Percentiles rank a stretch among this genome's conserved stretches.
Conservation (phyloP, 306 rosid species). For the Oxytropis ochrocephala region DNA sequence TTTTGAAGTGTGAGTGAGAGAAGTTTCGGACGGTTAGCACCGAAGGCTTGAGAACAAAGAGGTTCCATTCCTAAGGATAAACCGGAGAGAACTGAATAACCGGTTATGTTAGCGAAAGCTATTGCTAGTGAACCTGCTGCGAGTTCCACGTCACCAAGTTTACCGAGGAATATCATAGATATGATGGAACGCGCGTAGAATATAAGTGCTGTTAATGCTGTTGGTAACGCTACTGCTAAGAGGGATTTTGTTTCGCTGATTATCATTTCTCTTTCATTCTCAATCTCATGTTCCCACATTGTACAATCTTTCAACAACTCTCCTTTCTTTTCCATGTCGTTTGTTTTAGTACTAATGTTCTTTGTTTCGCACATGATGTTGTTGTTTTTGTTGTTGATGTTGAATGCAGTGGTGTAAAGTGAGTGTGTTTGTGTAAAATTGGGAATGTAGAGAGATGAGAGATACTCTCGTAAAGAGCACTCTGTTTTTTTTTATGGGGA, state of each 20-base stretch:
- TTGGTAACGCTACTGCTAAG: constrained; percentile 51
- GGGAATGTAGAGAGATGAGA: not conserved
- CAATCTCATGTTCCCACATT: not conserved
- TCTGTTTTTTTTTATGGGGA: constrained; percentile 13
- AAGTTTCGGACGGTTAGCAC: constrained; percentile 70
- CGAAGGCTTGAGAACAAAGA: constrained; percentile 87
- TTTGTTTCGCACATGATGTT: constrained; percentile 7
- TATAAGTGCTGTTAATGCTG: constrained; percentile 57
- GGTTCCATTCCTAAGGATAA: constrained; percentile 90
- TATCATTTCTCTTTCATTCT: not conserved
- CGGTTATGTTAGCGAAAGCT: constrained; percentile 92
- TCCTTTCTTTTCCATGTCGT: constrained; percentile 3
- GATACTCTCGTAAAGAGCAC: constrained; percentile 40
- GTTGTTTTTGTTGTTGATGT: not conserved
- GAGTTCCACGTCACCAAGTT: constrained; percentile 55
- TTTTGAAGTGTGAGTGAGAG: constrained; percentile 83
- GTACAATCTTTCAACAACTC: not conserved
- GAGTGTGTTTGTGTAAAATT: not conserved
- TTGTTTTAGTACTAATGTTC: not conserved
- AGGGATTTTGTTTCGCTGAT: constrained; percentile 45
- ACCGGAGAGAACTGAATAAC: constrained; percentile 79
- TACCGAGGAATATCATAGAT: constrained; percentile 83
- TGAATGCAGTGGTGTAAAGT: not conserved
- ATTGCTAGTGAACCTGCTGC: constrained; percentile 79
- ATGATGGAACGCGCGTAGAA: constrained; percentile 77